These are phyloP conservation scores for Pythium aquatile DNA, from an alignment of 352 stramenopile genomes.

Conservation along the genomic window DNA sequence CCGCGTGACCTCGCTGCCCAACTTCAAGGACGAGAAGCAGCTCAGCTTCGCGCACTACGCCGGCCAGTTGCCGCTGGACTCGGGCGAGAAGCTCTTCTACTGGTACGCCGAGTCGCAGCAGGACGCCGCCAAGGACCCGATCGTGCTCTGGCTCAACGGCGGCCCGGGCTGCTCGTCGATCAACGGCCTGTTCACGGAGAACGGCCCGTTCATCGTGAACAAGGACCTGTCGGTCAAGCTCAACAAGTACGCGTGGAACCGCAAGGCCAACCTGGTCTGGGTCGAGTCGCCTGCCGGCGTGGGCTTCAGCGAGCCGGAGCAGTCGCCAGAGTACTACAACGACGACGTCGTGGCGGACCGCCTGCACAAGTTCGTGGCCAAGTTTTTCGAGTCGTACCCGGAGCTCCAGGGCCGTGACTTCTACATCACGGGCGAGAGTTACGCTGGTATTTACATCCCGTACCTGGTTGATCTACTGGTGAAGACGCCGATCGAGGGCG, in stretches of 20 bases:
- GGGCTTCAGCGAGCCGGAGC: conserved; percentile 66
- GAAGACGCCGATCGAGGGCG: conserved; percentile 37
- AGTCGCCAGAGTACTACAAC: conserved; percentile 57
- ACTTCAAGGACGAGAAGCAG: conserved; percentile 34
- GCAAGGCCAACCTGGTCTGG: conserved; percentile 86
- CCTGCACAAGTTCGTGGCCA: conserved; percentile 55
- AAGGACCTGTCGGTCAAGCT: conserved; percentile 47
- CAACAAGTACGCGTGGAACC: conserved; percentile 88
- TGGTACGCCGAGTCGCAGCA: conserved; percentile 60
- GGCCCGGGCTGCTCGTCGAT: conserved; percentile 85
- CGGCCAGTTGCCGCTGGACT: conserved; percentile 45
- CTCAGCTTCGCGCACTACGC: conserved; percentile 64
- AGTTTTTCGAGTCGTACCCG: conserved; percentile 80
- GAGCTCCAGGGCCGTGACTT: conserved; percentile 66
- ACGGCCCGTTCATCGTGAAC: conserved; percentile 64
- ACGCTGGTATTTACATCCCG: conserved; percentile 88
- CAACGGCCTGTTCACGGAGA: conserved; percentile 83
- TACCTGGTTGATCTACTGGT: conserved; percentile 71
- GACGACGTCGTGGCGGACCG: conserved; percentile 51
- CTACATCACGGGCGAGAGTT: conserved; percentile 87
- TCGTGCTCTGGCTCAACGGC: conserved; percentile 92
- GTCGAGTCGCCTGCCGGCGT: conserved; percentile 88
- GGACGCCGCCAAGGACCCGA: conserved; percentile 53
- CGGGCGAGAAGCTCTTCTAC: conserved; percentile 66
- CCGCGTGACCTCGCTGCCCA: conserved; percentile 46